Evolutionary conservation across 768 basidiomycete genomes (phyloP).

Genomic region (Boletus sensibilis): DNA sequence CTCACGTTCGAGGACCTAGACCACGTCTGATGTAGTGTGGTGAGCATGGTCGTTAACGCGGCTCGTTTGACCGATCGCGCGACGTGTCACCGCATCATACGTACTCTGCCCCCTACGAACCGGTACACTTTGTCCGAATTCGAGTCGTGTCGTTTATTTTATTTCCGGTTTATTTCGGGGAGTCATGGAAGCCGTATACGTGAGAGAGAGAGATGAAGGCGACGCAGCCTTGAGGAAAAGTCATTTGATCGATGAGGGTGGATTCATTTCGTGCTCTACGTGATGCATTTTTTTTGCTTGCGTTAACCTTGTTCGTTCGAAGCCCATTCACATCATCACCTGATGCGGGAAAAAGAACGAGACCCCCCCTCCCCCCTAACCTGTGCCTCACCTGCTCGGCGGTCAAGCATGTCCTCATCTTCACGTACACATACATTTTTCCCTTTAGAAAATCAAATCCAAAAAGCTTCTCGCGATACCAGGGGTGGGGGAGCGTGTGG

Average conservation of each 20-base stretch:
- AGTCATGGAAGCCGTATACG: neutral
- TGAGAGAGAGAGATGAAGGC: neutral
- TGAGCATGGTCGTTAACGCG: neutral
- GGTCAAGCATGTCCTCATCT: neutral
- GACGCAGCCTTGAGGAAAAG: neutral
- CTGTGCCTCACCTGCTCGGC: neutral
- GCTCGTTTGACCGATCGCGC: neutral
- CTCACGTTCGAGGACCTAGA: neutral
- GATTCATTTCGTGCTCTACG: neutral
- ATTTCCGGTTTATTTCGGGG: neutral
- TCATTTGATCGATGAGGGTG: neutral
- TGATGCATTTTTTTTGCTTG: neutral
- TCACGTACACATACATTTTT: neutral
- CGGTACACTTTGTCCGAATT: neutral
- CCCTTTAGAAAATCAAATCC: constrained; percentile 22
- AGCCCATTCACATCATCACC: neutral
- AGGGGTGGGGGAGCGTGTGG: neutral
- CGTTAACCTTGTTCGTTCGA: constrained; percentile 13
- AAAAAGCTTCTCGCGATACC: constrained; percentile 16
- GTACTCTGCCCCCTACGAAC: neutral
- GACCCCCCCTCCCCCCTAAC: neutral
- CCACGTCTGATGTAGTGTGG: neutral
- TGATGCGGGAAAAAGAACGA: neutral
- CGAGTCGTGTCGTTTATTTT: neutral
- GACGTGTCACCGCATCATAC: neutral